These are phyloP conservation scores for Vitis riparia DNA, from an alignment of 164 flowering plant genomes.

Conservation along the genomic window DNA sequence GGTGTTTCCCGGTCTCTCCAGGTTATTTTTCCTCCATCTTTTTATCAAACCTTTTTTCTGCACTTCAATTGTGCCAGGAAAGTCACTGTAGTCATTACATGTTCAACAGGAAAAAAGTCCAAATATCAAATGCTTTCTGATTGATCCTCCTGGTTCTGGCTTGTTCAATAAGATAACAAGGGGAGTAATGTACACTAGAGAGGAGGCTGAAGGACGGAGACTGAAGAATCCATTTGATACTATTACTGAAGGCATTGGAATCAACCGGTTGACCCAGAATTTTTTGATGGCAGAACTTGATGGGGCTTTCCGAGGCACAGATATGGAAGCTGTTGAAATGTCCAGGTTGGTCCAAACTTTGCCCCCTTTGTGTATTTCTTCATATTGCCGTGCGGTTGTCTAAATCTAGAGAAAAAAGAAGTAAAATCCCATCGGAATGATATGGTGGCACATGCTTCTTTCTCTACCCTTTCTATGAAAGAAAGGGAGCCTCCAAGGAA, in stretches of 20 bases:
- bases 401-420: no score
- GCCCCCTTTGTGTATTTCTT: background rate
- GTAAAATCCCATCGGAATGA: no score
- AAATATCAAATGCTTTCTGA: slow-evolving; percentile 69
- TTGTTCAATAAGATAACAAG: slow-evolving; percentile 93
- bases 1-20: slow-evolving; percentile 84
- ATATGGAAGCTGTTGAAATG: slow-evolving; percentile 95
- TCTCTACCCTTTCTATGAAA: no score
- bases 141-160: slow-evolving; percentile 98
- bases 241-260: slow-evolving; percentile 97
- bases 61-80: background rate
- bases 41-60: background rate
- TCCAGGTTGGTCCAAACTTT: slow-evolving; percentile 58
- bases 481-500: no score
- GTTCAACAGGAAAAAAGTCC: slow-evolving; percentile 69
- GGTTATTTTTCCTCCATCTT: slow-evolving; percentile 31
- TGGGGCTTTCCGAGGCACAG: slow-evolving; percentile 91
- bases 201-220: slow-evolving; percentile 95
- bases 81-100: background rate
- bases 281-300: slow-evolving; percentile 81
- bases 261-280: slow-evolving; percentile 83
- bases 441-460: no score
- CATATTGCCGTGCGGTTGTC: no score
- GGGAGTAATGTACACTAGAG: slow-evolving; percentile 92
- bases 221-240: slow-evolving; percentile 97